Evolutionary conservation across 441 rosid genomes (phyloP).

Genomic region (Lepidium campestre): DNA sequence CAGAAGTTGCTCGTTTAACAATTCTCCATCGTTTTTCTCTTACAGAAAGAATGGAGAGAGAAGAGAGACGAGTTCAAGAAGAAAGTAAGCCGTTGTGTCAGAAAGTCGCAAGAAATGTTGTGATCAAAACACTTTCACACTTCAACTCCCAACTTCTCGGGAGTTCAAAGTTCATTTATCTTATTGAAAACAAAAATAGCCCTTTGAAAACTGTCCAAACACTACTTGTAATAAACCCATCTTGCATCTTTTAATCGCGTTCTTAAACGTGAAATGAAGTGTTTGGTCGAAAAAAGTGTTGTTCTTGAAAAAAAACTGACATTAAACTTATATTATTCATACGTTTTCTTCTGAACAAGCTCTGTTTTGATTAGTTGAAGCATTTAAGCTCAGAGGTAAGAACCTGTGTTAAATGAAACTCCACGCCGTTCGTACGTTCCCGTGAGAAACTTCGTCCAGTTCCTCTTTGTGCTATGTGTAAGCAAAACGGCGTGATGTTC

Average conservation of each 20-base stretch:
- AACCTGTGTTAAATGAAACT: too few relatives aligned
- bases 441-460: neutral
- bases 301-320: neutral
- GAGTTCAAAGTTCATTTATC: slow-evolving; percentile 3
- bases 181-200: neutral
- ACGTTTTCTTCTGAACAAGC: neutral
- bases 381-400: neutral
- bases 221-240: slow-evolving; percentile 22
- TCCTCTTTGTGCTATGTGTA: neutral
- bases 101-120: slow-evolving; percentile 57
- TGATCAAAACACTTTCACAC: slow-evolving; percentile 22
- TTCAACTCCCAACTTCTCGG: neutral
- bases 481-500: neutral
- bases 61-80: slow-evolving; percentile 50
- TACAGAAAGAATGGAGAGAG: slow-evolving; percentile 58
- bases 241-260: slow-evolving; percentile 23
- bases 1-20: neutral
- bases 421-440: neutral
- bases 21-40: neutral
- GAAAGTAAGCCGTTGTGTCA: slow-evolving; percentile 54
- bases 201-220: slow-evolving; percentile 14
- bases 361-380: neutral
- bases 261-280: slow-evolving; percentile 12
- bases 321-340: slow-evolving; percentile 2
- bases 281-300: slow-evolving; percentile 20